These are phyloP conservation scores for Suillus cothurnatus DNA, from an alignment of 768 basidiomycete genomes.

Conservation along the genomic window DNA sequence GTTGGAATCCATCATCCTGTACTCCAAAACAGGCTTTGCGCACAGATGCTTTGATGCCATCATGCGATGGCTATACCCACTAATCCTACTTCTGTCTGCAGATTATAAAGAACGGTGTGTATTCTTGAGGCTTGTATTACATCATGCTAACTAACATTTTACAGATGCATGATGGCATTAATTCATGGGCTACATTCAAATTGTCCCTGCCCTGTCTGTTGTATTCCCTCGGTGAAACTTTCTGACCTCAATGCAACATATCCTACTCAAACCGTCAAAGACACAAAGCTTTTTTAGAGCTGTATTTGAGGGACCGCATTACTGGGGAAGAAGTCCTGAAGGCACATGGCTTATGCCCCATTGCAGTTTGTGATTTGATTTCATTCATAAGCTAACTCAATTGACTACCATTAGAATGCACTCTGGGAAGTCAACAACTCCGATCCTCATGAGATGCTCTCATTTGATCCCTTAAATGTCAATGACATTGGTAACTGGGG, in stretches of 20 bases:
- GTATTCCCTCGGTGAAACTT: slow-evolving; percentile 31
- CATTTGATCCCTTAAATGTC: slow-evolving; percentile 42
- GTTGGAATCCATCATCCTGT: slow-evolving; percentile 9
- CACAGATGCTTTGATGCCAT: slow-evolving; percentile 32
- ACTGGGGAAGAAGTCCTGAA: slow-evolving; percentile 21
- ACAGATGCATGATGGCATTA: slow-evolving; percentile 38
- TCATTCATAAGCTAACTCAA: not conserved
- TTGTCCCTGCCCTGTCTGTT: slow-evolving; percentile 41
- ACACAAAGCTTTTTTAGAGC: not conserved
- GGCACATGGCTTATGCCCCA: slow-evolving; percentile 12
- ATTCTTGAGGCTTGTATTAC: not conserved
- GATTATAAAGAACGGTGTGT: slow-evolving; percentile 32
- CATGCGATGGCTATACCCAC: slow-evolving; percentile 22
- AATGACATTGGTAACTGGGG: slow-evolving; percentile 34
- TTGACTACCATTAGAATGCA: slow-evolving; percentile 32
- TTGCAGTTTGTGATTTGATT: slow-evolving; percentile 6
- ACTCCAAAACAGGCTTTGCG: slow-evolving; percentile 14
- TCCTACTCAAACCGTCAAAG: not conserved
- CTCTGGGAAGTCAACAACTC: slow-evolving; percentile 40
- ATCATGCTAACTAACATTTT: not conserved
- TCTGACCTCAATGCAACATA: slow-evolving; percentile 18
- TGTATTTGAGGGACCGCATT: slow-evolving; percentile 2
- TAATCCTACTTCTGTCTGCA: slow-evolving; percentile 24
- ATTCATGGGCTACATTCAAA: slow-evolving; percentile 28
- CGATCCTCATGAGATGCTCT: slow-evolving; percentile 34